phyloP scores from a whole-genome alignment of 495 filamentous ascomycete genomes.

The Penicillium flavigenum region DNA sequence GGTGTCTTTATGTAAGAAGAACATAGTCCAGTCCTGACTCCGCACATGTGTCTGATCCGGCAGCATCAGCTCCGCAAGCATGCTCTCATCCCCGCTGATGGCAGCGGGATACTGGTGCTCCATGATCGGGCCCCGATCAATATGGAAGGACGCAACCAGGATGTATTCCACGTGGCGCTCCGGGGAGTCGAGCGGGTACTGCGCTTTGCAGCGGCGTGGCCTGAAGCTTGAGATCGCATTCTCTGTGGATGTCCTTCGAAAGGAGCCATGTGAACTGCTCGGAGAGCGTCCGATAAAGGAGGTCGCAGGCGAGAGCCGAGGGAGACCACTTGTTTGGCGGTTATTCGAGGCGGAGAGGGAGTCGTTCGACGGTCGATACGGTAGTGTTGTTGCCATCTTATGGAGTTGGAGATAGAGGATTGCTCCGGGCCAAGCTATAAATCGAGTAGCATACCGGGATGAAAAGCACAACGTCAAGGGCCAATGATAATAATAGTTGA shows the following conservation, averaged over 20 bases:
- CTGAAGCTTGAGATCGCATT: conserved; percentile 43
- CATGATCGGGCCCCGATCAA: conserved; percentile 94
- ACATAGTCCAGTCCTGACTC: conserved; percentile 98
- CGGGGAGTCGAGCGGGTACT: conserved; percentile 74
- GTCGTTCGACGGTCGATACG: conserved; percentile 47
- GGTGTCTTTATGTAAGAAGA: conserved; percentile 95
- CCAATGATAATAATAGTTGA: conserved; percentile 7
- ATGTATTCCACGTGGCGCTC: conserved; percentile 99
- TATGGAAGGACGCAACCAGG: conserved; percentile 96
- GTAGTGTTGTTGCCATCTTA: conserved; percentile 46
- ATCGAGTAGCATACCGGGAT: conserved; percentile 19
- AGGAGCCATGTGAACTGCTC: conserved; percentile 44
- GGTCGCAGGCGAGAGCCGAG: conserved; percentile 54
- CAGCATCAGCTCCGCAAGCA: conserved; percentile 98
- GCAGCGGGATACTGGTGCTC: conserved; percentile 94
- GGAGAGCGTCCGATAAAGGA: conserved; percentile 56
- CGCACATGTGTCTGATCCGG: conserved; percentile 95
- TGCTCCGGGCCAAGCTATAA: conserved; percentile 14
- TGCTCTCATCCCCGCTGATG: conserved; percentile 95
- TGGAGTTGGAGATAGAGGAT: conserved; percentile 18
- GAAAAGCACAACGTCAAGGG: background rate
- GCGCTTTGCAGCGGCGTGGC: conserved; percentile 65
- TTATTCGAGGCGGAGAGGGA: conserved; percentile 38
- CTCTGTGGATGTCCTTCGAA: conserved; percentile 46
- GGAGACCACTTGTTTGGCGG: conserved; percentile 52